phyloP scores from a whole-genome alignment of 139 green algal species.

The Volvox reticuliferus region DNA sequence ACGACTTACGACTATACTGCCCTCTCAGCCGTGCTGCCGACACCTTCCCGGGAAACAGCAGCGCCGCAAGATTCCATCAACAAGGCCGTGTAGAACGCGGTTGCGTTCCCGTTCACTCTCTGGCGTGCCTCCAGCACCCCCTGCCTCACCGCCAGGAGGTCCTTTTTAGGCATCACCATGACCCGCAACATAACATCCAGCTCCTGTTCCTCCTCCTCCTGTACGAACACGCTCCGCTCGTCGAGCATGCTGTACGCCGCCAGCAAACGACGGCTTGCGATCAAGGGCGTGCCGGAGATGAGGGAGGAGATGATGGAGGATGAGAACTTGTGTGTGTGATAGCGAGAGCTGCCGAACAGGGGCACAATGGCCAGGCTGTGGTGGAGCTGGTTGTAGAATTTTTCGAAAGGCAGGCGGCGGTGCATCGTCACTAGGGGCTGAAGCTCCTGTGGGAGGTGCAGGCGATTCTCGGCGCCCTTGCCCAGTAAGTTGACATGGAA shows the following conservation, averaged over 20 bases:
- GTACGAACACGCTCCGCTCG: constrained; percentile 22
- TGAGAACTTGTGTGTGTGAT: constrained; percentile 58
- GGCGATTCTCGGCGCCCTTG: constrained; percentile 52
- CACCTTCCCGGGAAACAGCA: no score
- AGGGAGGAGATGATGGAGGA: constrained; percentile 62
- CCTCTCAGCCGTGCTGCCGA: no score
- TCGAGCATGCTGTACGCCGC: constrained; percentile 55
- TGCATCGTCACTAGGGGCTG: constrained; percentile 41
- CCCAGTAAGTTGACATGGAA: constrained; percentile 33
- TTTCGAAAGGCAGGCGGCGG: constrained; percentile 27
- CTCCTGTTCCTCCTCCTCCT: constrained; percentile 11
- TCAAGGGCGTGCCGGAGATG: constrained; percentile 59
- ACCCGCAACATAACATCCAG: constrained; percentile 60
- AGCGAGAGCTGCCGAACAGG: constrained; percentile 25
- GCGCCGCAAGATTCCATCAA: constrained; percentile 1
- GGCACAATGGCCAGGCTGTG: constrained; percentile 58
- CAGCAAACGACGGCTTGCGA: constrained; percentile 52
- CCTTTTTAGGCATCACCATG: background rate
- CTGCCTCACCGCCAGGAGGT: background rate
- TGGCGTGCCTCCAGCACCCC: background rate
- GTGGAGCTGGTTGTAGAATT: constrained; percentile 50
- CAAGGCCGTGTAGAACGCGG: background rate
- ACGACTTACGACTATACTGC: no score
- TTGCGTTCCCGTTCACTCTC: constrained; percentile 8
- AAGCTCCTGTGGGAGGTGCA: constrained; percentile 48